These are phyloP conservation scores for Candida anglica DNA, from an alignment of 805 yeast genomes.

Conservation along the genomic window DNA sequence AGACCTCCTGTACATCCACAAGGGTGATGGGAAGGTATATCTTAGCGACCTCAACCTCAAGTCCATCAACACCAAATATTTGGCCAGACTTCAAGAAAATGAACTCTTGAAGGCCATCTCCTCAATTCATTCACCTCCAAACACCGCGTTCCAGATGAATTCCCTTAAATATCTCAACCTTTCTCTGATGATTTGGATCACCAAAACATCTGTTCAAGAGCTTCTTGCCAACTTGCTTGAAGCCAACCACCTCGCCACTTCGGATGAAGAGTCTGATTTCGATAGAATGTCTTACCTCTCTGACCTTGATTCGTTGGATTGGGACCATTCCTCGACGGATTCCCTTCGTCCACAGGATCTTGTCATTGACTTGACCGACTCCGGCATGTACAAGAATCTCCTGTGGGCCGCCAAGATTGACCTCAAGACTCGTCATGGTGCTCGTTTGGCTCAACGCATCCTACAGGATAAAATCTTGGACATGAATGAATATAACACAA, in stretches of 20 bases:
- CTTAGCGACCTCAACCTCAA: slow-evolving; percentile 39
- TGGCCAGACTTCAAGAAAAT: slow-evolving; percentile 25
- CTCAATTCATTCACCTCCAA: slow-evolving; percentile 20
- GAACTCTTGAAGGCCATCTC: slow-evolving; percentile 26
- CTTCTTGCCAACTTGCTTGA: slow-evolving; percentile 28
- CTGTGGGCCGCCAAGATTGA: slow-evolving; percentile 36
- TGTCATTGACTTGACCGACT: slow-evolving; percentile 34
- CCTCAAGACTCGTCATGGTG: slow-evolving; percentile 20
- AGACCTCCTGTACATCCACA: slow-evolving; percentile 25
- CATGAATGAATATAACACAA: slow-evolving; percentile 23
- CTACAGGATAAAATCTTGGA: slow-evolving; percentile 26
- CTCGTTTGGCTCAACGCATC: slow-evolving; percentile 23
- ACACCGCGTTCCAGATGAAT: slow-evolving; percentile 3
- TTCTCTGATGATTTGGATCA: slow-evolving; percentile 47
- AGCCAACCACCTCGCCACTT: slow-evolving; percentile 2
- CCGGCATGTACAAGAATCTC: slow-evolving; percentile 42
- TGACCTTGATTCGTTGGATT: neutral
- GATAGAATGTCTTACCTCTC: neutral
- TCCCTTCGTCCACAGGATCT: slow-evolving; percentile 11
- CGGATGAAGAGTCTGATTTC: slow-evolving; percentile 1
- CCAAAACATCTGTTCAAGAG: slow-evolving; percentile 30
- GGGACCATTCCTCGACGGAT: neutral
- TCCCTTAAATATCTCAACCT: slow-evolving; percentile 36
- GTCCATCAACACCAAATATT: slow-evolving; percentile 29
- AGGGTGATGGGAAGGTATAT: slow-evolving; percentile 29